Conservation (phyloP, 1,284 basidiomycete species). For the Trametes sp. region DNA sequence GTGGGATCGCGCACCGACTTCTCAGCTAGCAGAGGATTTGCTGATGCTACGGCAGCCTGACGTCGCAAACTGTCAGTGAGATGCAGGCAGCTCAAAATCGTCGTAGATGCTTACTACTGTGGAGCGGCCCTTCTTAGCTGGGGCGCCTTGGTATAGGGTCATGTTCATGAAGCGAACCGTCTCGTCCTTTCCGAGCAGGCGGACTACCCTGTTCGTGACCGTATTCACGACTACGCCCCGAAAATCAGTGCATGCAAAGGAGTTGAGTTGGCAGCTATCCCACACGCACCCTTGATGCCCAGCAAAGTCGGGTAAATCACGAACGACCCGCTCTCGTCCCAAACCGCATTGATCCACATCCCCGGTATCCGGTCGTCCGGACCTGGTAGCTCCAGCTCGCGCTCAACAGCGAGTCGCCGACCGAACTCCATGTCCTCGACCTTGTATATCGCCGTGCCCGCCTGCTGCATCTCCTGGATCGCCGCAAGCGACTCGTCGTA, state of each 20-base stretch:
- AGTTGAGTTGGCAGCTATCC: too few species aligned
- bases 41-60: slow-evolving; percentile 92
- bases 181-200: slow-evolving; percentile 95
- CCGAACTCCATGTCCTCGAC: slow-evolving; percentile 99
- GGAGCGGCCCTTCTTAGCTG: slow-evolving; percentile 84
- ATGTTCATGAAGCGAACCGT: slow-evolving; percentile 91
- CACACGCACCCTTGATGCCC: slow-evolving; percentile 87
- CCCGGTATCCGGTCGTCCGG: slow-evolving; percentile 74
- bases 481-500: slow-evolving; percentile 96
- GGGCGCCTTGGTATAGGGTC: slow-evolving; percentile 91
- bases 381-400: slow-evolving; percentile 86
- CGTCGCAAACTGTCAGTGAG: neutral
- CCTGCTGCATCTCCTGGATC: slow-evolving; percentile 97
- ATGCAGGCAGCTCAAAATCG: neutral
- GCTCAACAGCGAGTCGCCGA: slow-evolving; percentile 90
- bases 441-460: slow-evolving; percentile 88
- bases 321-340: slow-evolving; percentile 97
- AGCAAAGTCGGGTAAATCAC: slow-evolving; percentile 92
- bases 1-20: slow-evolving; percentile 89
- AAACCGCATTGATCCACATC: slow-evolving; percentile 86
- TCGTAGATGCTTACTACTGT: slow-evolving; percentile 67
- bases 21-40: slow-evolving; percentile 92
- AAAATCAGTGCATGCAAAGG: neutral
- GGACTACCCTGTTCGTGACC: slow-evolving; percentile 91
- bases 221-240: slow-evolving; percentile 83